These are phyloP conservation scores for Boletus semigastroideus DNA, from an alignment of 1,284 basidiomycete genomes.

Conservation along the genomic window DNA sequence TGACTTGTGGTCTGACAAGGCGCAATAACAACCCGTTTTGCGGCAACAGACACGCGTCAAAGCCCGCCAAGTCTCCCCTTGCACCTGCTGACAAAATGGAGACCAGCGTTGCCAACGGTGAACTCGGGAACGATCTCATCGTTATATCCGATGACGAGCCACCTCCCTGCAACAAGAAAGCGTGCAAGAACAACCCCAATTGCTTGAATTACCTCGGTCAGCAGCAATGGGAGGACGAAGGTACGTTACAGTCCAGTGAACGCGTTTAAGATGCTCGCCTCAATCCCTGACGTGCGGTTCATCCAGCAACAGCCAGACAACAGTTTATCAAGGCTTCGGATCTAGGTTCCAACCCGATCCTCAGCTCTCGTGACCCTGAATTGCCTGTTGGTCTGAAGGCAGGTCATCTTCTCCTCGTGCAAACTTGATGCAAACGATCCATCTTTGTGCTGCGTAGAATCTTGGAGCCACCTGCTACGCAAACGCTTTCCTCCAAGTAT, in stretches of 20 bases:
- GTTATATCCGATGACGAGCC: slow-evolving; percentile 67
- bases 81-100: slow-evolving; percentile 2
- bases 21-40: slow-evolving; percentile 51
- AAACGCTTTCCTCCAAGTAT: slow-evolving; percentile 86
- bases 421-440: neutral
- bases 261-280: slow-evolving; percentile 13
- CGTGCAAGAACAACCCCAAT: slow-evolving; percentile 72
- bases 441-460: slow-evolving; percentile 51
- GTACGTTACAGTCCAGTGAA: slow-evolving; percentile 34
- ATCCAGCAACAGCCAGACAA: slow-evolving; percentile 50
- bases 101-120: slow-evolving; percentile 32
- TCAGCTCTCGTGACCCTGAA: slow-evolving; percentile 48
- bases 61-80: slow-evolving; percentile 14
- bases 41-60: slow-evolving; percentile 49
- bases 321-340: slow-evolving; percentile 54
- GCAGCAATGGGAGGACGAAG: slow-evolving; percentile 70
- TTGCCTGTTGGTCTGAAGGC: slow-evolving; percentile 82
- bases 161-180: slow-evolving; percentile 55
- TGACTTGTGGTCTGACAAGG: slow-evolving; percentile 64
- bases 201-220: slow-evolving; percentile 87
- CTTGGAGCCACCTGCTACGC: slow-evolving; percentile 93
- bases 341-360: slow-evolving; percentile 53
- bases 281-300: slow-evolving; percentile 14
- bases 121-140: slow-evolving; percentile 60
- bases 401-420: slow-evolving; percentile 10